Evolutionary conservation across 805 yeast species (phyloP), one percentile per base, ranked within the genome.

Genomic region (Metschnikowia reukaufii): DNA sequence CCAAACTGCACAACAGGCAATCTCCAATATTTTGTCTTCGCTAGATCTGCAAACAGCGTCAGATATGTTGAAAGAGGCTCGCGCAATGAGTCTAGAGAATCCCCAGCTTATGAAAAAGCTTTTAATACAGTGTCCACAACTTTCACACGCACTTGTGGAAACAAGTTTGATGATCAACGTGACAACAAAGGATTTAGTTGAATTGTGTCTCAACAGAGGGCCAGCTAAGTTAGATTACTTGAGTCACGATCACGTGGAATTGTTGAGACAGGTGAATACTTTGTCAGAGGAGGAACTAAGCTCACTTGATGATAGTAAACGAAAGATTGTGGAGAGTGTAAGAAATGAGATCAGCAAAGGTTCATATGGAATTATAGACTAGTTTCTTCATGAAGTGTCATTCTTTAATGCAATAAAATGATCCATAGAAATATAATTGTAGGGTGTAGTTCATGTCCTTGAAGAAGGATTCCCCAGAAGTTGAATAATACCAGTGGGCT

Each of bases 141-240:
- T 92, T 38, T 70, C 88, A 1, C 89, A 83, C 63, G 94, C 96
- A 0, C 70, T 88, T 23, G 92, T 90, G 2, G 97, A 91, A 59
- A 72, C 83, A 1, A 66, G 88, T 15, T 51, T 71, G 21, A 49
- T 70, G 46, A 55, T 67, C 20, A 68, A 67, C 41, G 55, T 67
- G 3, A 58, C 72, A 8, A 66, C 64, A 16, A 67, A 64, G 15
- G 76, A 70, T 17, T 54, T 63, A 39, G 62, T 72, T 5, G 70
- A 70, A 43, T 58, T 68, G 34, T 63, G 73, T 27, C 58, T 72
- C 39, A 72, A 70, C 50, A 58, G 66, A 30, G 54, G 52, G n/a
- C 61, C 60, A 27, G 63, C 62, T 2, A 65, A 59, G 2, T 51
- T 72, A 21, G 63, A 64, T 4, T 54, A 55, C 17, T 54, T 72